phyloP scores from a whole-genome alignment of 2,329 filamentous ascomycete species.

The Alternaria sp. region DNA sequence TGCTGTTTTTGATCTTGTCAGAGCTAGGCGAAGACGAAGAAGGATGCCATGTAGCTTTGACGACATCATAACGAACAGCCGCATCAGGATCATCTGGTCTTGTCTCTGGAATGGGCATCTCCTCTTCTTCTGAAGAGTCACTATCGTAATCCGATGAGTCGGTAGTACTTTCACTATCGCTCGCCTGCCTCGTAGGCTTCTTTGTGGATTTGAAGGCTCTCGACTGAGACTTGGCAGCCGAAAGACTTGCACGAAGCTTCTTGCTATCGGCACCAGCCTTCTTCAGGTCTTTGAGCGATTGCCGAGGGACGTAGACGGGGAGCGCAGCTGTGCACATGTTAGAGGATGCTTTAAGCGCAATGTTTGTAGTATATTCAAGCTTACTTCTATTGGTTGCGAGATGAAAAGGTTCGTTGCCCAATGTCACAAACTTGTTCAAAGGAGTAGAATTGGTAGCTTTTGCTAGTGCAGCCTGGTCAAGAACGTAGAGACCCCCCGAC shows the following conservation, averaged over 20 bases:
- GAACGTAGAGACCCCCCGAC: conserved; percentile 51
- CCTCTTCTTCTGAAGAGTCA: conserved; percentile 60
- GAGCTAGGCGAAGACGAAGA: conserved; percentile 57
- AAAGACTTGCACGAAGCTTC: conserved; percentile 44
- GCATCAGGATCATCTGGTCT: conserved; percentile 61
- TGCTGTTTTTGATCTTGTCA: conserved; percentile 61
- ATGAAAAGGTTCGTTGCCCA: conserved; percentile 52
- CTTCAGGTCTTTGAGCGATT: conserved; percentile 55
- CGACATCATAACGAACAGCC: conserved; percentile 64
- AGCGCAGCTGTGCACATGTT: conserved; percentile 44
- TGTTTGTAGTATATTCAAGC: conserved; percentile 15
- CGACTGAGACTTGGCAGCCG: conserved; percentile 30
- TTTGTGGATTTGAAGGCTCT: conserved; percentile 25
- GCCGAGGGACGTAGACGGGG: conserved; percentile 51
- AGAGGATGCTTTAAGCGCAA: conserved; percentile 17
- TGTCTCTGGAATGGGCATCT: conserved; percentile 60
- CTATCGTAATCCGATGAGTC: conserved; percentile 59
- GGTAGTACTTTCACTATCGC: conserved; percentile 54
- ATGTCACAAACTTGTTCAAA: conserved; percentile 52
- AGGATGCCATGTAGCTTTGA: conserved; percentile 67
- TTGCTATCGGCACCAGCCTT: conserved; percentile 51
- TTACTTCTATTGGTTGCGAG: conserved; percentile 54
- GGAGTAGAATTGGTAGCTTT: conserved; percentile 53
- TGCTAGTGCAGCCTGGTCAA: conserved; percentile 50
- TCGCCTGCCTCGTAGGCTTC: conserved; percentile 35